Evolutionary conservation across 2,329 filamentous ascomycete species (phyloP), one percentile per base, ranked within the genome.

Genomic region (Curvularia lunata): DNA sequence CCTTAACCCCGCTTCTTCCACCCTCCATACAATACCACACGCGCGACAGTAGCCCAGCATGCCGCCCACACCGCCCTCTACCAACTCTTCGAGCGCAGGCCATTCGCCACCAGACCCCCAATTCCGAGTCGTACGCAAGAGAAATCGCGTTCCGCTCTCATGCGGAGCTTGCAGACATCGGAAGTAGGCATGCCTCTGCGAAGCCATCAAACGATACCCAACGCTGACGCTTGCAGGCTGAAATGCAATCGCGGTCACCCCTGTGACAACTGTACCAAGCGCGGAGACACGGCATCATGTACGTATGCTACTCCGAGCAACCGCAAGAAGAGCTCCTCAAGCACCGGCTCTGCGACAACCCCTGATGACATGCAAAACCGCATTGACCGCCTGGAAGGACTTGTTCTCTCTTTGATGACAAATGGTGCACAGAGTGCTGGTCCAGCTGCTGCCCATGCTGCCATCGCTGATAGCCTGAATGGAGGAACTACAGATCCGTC

Each of bases 321-420:
- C 50, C 88, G 91, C 67, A 95, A 91, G 78, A 96, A 91, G 83
- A 88, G 77, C 56, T 67, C 78, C 37, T 69, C 69, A 55, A 83
- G 81, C 71, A 85, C 88, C 77, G 85, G 79, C 53, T 66, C 79
- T 50, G 79, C 86, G 79, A 83, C 84, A 55, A 83, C 85, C 67
- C 92, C 94, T 48, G 93, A 97, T 83, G 94, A 97, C 78, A 97
- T 98, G 94, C 94, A 98, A 81, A 96, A 96, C 74, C 90, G 95
- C 75, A 98, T 98, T 80, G 93, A 98, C 81, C 87, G 94, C 69
- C 84, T 98, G 65, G 94, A 98, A 83, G 90, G 91, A 68, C 81
- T 98, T 75, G 94, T 98, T 60, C 80, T 98, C 64, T 96, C 92
- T 27, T 79, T 98, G 73, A 97, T 98, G 94, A 94, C 94, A 72